Conservation (phyloP, 1,284 basidiomycete species). For the Phellinidium pouzarii region DNA sequence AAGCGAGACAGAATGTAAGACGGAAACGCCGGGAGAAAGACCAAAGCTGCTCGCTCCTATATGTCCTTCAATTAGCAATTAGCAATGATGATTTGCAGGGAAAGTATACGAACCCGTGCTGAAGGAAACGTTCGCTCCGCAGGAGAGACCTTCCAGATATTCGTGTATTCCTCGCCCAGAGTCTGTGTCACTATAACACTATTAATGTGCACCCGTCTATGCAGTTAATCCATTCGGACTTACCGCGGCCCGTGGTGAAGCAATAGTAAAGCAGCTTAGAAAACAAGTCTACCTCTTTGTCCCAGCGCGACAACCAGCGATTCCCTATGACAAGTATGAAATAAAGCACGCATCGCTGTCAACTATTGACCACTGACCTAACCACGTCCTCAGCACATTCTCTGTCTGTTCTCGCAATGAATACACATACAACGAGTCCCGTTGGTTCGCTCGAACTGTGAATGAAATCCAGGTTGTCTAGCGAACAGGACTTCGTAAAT, state of each 20-base stretch:
- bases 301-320: slow-evolving; percentile 76
- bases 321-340: slow-evolving; percentile 49
- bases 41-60: slow-evolving; percentile 43
- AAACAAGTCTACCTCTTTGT: slow-evolving; percentile 70
- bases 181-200: slow-evolving; percentile 60
- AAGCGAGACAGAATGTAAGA: slow-evolving; percentile 53
- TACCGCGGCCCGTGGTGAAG: slow-evolving; percentile 72
- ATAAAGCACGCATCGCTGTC: neutral
- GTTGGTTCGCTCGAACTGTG: slow-evolving; percentile 78
- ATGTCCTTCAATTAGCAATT: neutral
- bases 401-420: slow-evolving; percentile 73
- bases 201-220: neutral
- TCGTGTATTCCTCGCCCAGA: slow-evolving; percentile 88
- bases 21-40: slow-evolving; percentile 62
- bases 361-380: slow-evolving; percentile 46
- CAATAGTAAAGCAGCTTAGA: slow-evolving; percentile 72
- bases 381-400: slow-evolving; percentile 66
- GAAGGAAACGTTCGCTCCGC: slow-evolving; percentile 34
- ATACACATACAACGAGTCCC: slow-evolving; percentile 75
- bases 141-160: slow-evolving; percentile 67
- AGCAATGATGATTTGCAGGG: neutral
- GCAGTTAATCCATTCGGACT: slow-evolving; percentile 21
- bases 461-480: neutral
- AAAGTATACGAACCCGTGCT: slow-evolving; percentile 24
- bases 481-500: neutral